Evolutionary conservation across 2,329 filamentous ascomycete genomes (phyloP).

Genomic region (Didymellaceae sp.): DNA sequence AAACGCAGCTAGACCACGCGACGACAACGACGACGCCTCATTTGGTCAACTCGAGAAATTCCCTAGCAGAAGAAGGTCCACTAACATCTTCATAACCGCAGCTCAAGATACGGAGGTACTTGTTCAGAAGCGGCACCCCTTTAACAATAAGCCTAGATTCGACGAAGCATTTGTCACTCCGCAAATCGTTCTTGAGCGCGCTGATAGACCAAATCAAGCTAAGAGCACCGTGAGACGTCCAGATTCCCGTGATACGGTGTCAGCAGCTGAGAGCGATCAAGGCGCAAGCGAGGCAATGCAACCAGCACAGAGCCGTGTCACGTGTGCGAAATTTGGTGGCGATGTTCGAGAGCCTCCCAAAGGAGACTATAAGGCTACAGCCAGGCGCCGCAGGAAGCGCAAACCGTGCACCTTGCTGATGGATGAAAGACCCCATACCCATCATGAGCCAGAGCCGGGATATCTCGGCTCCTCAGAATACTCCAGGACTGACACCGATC

Average conservation of each 20-base stretch:
- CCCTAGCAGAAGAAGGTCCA: no score
- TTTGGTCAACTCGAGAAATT: no score
- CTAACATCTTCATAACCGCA: no score
- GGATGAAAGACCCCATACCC: background rate
- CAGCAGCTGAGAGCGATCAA: conserved; percentile 30
- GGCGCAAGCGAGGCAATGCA: conserved; percentile 4
- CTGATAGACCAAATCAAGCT: conserved; percentile 4
- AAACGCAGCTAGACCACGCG: background rate
- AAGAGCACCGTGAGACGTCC: conserved; percentile 26
- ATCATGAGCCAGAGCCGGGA: background rate
- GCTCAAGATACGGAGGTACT: no score
- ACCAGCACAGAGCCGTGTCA: conserved; percentile 2
- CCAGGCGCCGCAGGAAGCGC: conserved; percentile 14
- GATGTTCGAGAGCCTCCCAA: conserved; percentile 31
- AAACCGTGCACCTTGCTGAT: conserved; percentile 15
- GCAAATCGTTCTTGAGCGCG: conserved; percentile 4
- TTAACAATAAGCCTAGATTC: conserved; percentile 2
- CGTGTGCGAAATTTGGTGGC: conserved; percentile 26
- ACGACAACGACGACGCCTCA: background rate
- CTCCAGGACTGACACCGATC: background rate
- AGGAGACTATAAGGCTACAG: conserved; percentile 1
- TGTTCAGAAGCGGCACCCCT: no score
- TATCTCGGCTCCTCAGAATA: background rate
- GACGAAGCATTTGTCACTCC: conserved; percentile 2
- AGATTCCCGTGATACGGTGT: conserved; percentile 16